Conservation (phyloP, 345 rosid species). For the Viola odorata region DNA sequence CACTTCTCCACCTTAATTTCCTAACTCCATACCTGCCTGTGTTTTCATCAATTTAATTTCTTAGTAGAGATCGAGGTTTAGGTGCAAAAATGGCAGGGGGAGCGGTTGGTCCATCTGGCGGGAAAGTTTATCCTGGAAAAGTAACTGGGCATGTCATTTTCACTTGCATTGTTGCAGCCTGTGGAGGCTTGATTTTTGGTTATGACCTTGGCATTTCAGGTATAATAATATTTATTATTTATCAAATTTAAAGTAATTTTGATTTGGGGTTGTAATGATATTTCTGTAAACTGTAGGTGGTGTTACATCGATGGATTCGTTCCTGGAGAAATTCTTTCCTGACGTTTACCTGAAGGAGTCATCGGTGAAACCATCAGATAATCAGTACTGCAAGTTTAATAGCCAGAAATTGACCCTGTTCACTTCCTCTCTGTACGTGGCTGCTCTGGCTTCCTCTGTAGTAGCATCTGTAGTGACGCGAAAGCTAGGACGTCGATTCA, state of each 20-base stretch:
- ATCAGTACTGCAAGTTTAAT: conserved; percentile 37
- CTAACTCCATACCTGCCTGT: too few species aligned
- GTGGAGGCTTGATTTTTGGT: conserved; percentile 38
- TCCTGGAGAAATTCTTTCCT: conserved; percentile 33
- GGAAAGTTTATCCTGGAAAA: conserved; percentile 26
- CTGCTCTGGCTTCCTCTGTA: conserved; percentile 28
- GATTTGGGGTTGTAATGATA: background rate
- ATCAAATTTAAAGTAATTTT: background rate
- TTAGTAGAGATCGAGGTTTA: too few species aligned
- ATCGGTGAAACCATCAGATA: conserved; percentile 16
- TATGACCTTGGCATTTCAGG: conserved; percentile 52
- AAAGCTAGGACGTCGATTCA: conserved; percentile 14
- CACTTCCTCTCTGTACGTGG: conserved; percentile 37
- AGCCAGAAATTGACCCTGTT: conserved; percentile 30
- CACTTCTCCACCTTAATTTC: too few species aligned
- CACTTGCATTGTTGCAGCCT: conserved; percentile 30
- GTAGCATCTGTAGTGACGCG: conserved; percentile 14
- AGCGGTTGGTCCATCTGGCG: conserved; percentile 10
- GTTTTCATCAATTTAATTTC: too few species aligned
- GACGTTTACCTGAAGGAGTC: conserved; percentile 23
- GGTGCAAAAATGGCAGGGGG: conserved; percentile 32
- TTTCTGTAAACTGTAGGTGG: conserved; percentile 21
- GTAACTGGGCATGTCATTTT: conserved; percentile 20
- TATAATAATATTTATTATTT: background rate
- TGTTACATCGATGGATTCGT: conserved; percentile 36